A percentile compares a stretch with the other conserved stretches of the same genome.
These are phyloP conservation scores for Nemania abortiva DNA, from an alignment of 2,329 filamentous ascomycete species.

Conservation along the genomic window DNA sequence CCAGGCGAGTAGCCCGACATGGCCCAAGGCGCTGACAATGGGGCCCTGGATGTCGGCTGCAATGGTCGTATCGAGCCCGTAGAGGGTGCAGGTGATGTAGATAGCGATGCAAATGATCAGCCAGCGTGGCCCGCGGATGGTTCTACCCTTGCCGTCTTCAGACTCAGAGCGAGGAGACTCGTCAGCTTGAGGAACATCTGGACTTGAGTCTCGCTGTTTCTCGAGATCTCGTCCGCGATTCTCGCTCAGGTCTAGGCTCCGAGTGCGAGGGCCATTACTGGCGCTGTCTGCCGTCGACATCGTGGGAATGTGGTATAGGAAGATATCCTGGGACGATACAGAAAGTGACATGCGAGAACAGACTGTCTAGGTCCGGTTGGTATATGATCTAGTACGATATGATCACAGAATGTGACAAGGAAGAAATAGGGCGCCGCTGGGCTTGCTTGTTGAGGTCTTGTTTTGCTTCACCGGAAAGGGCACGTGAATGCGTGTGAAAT, in stretches of 20 bases:
- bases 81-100: slow-evolving; percentile 47
- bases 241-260: background rate
- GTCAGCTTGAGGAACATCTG: background rate
- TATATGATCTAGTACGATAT: no score
- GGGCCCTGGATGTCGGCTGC: slow-evolving; percentile 59
- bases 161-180: background rate
- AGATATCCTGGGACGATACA: no score
- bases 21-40: slow-evolving; percentile 53
- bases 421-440: no score
- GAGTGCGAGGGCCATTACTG: background rate
- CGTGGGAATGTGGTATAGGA: background rate
- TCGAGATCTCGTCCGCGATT: background rate
- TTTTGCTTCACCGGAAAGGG: background rate
- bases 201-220: background rate
- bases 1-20: slow-evolving; percentile 56
- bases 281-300: background rate
- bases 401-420: no score
- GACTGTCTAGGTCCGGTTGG: no score
- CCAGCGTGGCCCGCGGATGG: slow-evolving; percentile 3
- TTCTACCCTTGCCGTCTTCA: background rate
- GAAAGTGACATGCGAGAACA: background rate
- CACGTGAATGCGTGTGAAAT: no score
- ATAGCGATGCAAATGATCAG: background rate
- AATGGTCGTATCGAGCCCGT: slow-evolving; percentile 60
- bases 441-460: background rate